phyloP scores from a whole-genome alignment of 345 rosid species.

The Diplotaxis tenuifolia region DNA sequence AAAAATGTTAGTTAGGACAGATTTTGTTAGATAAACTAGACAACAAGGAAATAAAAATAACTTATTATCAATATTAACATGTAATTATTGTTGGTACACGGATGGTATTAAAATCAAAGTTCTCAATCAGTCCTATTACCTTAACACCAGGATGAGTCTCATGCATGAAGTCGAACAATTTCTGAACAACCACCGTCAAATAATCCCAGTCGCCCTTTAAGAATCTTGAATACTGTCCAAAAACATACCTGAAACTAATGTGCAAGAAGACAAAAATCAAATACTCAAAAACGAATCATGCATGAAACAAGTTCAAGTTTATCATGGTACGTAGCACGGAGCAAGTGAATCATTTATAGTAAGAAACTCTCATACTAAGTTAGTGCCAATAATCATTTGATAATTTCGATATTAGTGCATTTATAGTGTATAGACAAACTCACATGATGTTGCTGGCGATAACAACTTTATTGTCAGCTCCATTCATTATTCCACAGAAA shows the following conservation, averaged over 20 bases:
- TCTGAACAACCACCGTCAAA: constrained; percentile 89
- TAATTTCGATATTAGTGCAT: constrained; percentile 1
- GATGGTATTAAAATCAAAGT: background rate
- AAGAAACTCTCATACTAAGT: background rate
- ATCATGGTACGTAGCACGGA: constrained; percentile 4
- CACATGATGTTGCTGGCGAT: constrained; percentile 98
- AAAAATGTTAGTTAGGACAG: background rate
- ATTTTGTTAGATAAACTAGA: background rate
- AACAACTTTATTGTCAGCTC: constrained; percentile 96
- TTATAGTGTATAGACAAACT: constrained; percentile 32
- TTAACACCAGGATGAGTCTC: constrained; percentile 99
- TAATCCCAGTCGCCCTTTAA: constrained; percentile 97
- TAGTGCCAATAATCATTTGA: background rate
- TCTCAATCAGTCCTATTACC: constrained; percentile 55
- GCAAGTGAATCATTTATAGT: background rate
- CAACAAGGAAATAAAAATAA: background rate
- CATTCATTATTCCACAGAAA: constrained; percentile 86
- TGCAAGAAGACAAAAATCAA: constrained; percentile 10
- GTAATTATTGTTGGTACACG: constrained; percentile 5
- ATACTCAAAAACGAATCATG: constrained; percentile 13
- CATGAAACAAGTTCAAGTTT: constrained; percentile 8
- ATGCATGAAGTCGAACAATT: constrained; percentile 98
- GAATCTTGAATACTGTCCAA: constrained; percentile 97
- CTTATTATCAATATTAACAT: background rate
- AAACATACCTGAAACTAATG: constrained; percentile 77